phyloP scores from a whole-genome alignment of 495 filamentous ascomycete genomes.

The Beverwykella pulmonaria region DNA sequence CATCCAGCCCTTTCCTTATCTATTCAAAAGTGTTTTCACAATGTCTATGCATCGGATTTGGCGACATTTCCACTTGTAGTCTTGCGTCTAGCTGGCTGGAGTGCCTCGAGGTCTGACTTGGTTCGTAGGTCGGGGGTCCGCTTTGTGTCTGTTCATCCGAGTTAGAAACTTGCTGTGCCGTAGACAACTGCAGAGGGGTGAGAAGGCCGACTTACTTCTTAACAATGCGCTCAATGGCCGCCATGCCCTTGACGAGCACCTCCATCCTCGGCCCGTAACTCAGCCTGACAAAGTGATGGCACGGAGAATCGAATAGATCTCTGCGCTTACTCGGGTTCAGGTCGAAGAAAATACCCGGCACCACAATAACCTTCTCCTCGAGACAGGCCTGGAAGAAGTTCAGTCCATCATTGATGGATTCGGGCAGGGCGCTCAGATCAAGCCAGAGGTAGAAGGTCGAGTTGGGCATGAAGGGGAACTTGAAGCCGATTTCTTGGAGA shows the following conservation, averaged over 20 bases:
- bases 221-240: constrained; percentile 85
- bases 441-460: constrained; percentile 94
- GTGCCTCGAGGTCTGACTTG: constrained; percentile 14
- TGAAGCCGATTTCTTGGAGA: constrained; percentile 81
- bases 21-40: no score
- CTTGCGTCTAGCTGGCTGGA: not conserved
- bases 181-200: no score
- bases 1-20: no score
- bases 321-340: constrained; percentile 86
- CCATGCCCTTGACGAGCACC: constrained; percentile 77
- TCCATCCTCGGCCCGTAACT: constrained; percentile 93
- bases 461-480: constrained; percentile 68
- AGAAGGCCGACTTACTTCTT: constrained; percentile 61
- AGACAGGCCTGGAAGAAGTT: constrained; percentile 96
- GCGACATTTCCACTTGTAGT: no score
- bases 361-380: constrained; percentile 90
- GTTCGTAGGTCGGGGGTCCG: constrained; percentile 2
- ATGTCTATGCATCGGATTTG: no score
- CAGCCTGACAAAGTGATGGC: constrained; percentile 88
- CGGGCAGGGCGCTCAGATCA: constrained; percentile 66
- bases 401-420: constrained; percentile 82
- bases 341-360: constrained; percentile 91
- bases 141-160: constrained; percentile 13
- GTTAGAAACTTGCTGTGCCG: not conserved
- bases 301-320: constrained; percentile 92